These are phyloP conservation scores for Colletotrichum destructivum DNA, from an alignment of 2,329 filamentous ascomycete species.

Conservation along the genomic window DNA sequence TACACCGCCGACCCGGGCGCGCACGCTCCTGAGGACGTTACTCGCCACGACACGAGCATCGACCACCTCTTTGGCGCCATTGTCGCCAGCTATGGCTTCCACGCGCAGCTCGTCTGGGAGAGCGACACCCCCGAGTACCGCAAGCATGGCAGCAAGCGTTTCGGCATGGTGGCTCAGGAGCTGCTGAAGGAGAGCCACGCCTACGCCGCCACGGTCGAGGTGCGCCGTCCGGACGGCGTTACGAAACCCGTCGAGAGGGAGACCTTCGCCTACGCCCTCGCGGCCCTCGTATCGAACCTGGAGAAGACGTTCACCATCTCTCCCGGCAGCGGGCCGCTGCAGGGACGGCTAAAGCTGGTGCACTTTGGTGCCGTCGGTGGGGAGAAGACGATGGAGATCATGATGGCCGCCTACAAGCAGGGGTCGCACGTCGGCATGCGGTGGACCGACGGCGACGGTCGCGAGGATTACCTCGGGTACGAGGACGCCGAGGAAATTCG, in stretches of 20 bases:
- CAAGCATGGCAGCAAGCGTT: slow-evolving; percentile 81
- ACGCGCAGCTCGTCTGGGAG: slow-evolving; percentile 90
- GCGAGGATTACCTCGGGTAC: slow-evolving; percentile 75
- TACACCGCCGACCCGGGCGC: slow-evolving; percentile 47
- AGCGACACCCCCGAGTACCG: slow-evolving; percentile 89
- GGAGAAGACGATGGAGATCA: slow-evolving; percentile 81
- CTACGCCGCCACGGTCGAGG: slow-evolving; percentile 61
- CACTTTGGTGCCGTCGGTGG: slow-evolving; percentile 80
- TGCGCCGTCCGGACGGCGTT: slow-evolving; percentile 37
- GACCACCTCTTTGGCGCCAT: slow-evolving; percentile 79
- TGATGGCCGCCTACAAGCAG: slow-evolving; percentile 75
- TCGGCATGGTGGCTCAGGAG: slow-evolving; percentile 86
- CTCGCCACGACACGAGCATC: slow-evolving; percentile 53
- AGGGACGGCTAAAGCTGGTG: slow-evolving; percentile 79
- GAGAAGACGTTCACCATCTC: slow-evolving; percentile 89
- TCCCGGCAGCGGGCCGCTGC: slow-evolving; percentile 78
- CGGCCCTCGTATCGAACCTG: slow-evolving; percentile 83
- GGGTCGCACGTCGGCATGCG: slow-evolving; percentile 69
- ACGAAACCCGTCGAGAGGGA: slow-evolving; percentile 45
- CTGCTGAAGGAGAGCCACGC: slow-evolving; percentile 72
- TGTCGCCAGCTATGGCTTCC: slow-evolving; percentile 91
- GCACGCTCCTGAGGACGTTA: slow-evolving; percentile 36
- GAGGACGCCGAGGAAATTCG: slow-evolving; percentile 77
- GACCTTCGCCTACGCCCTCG: slow-evolving; percentile 82
- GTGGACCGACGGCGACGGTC: slow-evolving; percentile 68